Evolutionary conservation across 805 yeast genomes (phyloP).

Genomic region (Candida broadrunensis): DNA sequence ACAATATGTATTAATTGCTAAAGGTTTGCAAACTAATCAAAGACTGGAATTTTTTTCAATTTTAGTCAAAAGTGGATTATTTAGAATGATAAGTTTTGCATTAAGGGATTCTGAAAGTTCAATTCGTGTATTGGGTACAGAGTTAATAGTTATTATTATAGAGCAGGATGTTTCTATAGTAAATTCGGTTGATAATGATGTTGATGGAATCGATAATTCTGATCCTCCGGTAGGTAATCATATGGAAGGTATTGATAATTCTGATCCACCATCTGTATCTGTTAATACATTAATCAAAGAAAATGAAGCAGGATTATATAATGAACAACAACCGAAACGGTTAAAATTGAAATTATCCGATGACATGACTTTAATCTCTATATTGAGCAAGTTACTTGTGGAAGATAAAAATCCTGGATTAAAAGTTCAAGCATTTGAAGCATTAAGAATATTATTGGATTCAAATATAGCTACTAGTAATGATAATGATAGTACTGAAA

Average conservation of each 20-base stretch:
- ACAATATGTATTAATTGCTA: slow-evolving; percentile 76
- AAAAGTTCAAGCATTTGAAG: slow-evolving; percentile 81
- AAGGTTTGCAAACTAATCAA: slow-evolving; percentile 58
- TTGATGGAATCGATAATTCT: slow-evolving; percentile 26
- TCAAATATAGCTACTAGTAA: slow-evolving; percentile 39
- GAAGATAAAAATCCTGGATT: slow-evolving; percentile 68
- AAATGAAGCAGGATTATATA: slow-evolving; percentile 2
- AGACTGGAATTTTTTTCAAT: slow-evolving; percentile 62
- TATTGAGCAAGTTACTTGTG: slow-evolving; percentile 57
- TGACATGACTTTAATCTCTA: slow-evolving; percentile 57
- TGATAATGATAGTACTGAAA: neutral
- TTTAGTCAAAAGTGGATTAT: slow-evolving; percentile 65
- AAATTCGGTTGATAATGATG: slow-evolving; percentile 29
- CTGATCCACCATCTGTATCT: slow-evolving; percentile 4
- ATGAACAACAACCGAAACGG: slow-evolving; percentile 7
- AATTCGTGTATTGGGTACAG: slow-evolving; percentile 71
- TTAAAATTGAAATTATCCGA: slow-evolving; percentile 38
- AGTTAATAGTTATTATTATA: slow-evolving; percentile 71
- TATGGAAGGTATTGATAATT: slow-evolving; percentile 6
- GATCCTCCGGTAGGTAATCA: slow-evolving; percentile 18
- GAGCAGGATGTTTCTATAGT: slow-evolving; percentile 78
- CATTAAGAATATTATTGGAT: slow-evolving; percentile 70
- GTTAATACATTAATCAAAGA: slow-evolving; percentile 1
- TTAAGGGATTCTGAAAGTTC: slow-evolving; percentile 47
- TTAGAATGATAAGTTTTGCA: slow-evolving; percentile 70